A percentile compares a stretch with the other conserved stretches of the same genome.
Evolutionary conservation across 176 grass and related monocot genomes (phyloP).

Genomic region (Eremochloa ophiuroides): DNA sequence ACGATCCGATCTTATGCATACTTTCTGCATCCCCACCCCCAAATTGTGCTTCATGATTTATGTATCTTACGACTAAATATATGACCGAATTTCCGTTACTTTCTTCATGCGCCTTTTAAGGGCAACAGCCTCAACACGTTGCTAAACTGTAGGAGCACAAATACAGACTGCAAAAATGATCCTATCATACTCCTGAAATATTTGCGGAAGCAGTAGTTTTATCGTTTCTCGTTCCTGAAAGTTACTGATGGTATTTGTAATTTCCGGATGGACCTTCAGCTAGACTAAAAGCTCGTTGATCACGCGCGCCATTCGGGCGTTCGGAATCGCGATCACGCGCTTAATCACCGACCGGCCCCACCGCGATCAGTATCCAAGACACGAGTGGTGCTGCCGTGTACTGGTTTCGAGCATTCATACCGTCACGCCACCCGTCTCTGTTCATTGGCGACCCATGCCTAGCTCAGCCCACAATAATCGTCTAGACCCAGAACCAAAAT

Average conservation of each 20-base stretch:
- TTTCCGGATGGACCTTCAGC: too few species aligned
- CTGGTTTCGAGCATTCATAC: neutral
- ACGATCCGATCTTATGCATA: neutral
- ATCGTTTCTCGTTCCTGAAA: too few species aligned
- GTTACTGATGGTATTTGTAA: too few species aligned
- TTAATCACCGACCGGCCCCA: neutral
- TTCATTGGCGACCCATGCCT: too few species aligned
- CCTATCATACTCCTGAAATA: too few species aligned
- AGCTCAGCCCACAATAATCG: neutral
- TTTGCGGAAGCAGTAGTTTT: too few species aligned
- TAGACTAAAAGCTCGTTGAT: conserved; percentile 27
- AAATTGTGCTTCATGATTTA: neutral
- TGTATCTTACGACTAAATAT: too few species aligned
- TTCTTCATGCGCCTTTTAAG: too few species aligned
- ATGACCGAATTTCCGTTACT: too few species aligned
- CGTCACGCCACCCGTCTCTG: neutral
- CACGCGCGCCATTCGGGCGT: neutral
- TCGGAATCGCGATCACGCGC: neutral
- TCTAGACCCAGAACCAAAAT: neutral
- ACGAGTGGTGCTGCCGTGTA: neutral
- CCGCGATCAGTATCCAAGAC: neutral
- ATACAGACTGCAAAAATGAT: neutral
- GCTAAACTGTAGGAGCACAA: neutral
- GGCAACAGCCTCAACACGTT: too few species aligned
- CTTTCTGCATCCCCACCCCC: neutral